A percentile compares a stretch with the other conserved stretches of the same genome.
Conservation (phyloP, 2,329 filamentous ascomycete genomes). For the Esteya vermicola region DNA sequence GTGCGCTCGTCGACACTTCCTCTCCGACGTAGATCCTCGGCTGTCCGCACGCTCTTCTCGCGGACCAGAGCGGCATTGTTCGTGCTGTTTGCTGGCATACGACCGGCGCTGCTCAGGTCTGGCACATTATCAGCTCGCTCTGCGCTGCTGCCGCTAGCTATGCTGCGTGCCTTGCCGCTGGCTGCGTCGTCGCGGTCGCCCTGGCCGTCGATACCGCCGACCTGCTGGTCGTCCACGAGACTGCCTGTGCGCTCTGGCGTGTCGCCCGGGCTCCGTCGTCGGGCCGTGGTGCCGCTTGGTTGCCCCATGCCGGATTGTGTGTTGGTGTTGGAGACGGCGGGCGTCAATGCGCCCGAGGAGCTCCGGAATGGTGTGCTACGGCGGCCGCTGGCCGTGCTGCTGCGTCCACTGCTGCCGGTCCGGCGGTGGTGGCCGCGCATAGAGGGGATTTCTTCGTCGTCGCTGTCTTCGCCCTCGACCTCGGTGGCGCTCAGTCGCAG, state of each 20-base stretch:
- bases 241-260: slow-evolving; percentile 42
- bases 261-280: slow-evolving; percentile 37
- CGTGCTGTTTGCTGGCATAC: slow-evolving; percentile 43
- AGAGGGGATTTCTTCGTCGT: slow-evolving; percentile 46
- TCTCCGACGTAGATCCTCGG: slow-evolving; percentile 58
- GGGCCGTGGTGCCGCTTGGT: slow-evolving; percentile 1
- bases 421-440: slow-evolving; percentile 49
- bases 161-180: slow-evolving; percentile 35
- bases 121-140: slow-evolving; percentile 47
- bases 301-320: too few species aligned
- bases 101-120: slow-evolving; percentile 33
- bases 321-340: slow-evolving; percentile 18
- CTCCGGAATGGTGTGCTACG: slow-evolving; percentile 32
- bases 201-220: slow-evolving; percentile 16
- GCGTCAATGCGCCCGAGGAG: slow-evolving; percentile 27
- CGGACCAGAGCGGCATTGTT: slow-evolving; percentile 43
- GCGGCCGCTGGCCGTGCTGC: slow-evolving; percentile 44
- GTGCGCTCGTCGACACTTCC: slow-evolving; percentile 77
- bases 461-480: slow-evolving; percentile 76
- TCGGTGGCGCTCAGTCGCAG: slow-evolving; percentile 90
- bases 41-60: slow-evolving; percentile 51
- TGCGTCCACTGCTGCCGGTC: slow-evolving; percentile 62
- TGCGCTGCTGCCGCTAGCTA: slow-evolving; percentile 39
- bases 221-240: slow-evolving; percentile 24
- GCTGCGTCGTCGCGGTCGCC: slow-evolving; percentile 25